Base-by-base conservation (phyloP, 768 basidiomycete genomes). In the Psilocybe subaeruginosa region DNA sequence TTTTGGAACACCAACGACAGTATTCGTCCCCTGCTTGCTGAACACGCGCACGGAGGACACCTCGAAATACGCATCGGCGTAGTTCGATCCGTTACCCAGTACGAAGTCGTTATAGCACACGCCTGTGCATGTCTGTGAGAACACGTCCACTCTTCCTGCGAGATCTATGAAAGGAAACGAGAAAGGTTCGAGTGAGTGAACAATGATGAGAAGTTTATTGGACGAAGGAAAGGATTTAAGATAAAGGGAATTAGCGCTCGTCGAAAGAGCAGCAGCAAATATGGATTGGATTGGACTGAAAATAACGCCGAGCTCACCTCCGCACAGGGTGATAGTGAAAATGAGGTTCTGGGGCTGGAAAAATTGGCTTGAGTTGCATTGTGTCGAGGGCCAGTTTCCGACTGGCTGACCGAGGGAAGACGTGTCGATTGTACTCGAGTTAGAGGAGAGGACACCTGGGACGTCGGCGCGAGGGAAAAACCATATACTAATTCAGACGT, bases 251-350 rank as follows among this genome's bases (percentile, higher is more conserved):
- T 23, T 23, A 23, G 2, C 23, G 23, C 23, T 23, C 23, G 2
- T 23, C 23, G 23, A 23, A 23, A 23, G 23, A 23, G 23, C 33
- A 11, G 33, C 7, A 35, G 33, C 19, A 35, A 35, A 35, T 35
- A 35, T 35, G 33, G 19, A 19, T 23, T 2, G 23, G 23, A 35
- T 6, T 35, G 33, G 6, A 35, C 7, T 4, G 33, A 11, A 54
- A 39, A 6, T 29, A 12, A 9, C 8, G 46, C 14, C 14, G 39
- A 7, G 69, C 73, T 50, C 51, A 80, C 80, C 83, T 69, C 87
- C 88, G 56, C 89, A 90, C 5, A 89, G 80, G 1, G 90, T 90
- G 59, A 92, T 92, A 68, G 90, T 87, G 58, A 92, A 84, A 16
- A 91, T 86, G 46, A 92, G 78, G 59, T 84, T 78, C 67, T 92